phyloP scores from a whole-genome alignment of 129 eudicot species.

The Oenanthe sinensis region DNA sequence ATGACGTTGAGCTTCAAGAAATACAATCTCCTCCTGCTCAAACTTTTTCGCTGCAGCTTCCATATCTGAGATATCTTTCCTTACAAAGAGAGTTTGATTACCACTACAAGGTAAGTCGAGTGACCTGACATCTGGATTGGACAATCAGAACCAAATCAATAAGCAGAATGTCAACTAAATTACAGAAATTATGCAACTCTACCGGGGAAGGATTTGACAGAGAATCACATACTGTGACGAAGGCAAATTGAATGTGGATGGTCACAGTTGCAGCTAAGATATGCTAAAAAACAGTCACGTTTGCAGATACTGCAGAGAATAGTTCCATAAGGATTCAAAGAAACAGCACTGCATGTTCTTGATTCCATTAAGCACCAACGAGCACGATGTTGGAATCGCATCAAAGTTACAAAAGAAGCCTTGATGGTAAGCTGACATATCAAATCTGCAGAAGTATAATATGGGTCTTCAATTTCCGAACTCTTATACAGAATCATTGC shows the following conservation, averaged over 20 bases:
- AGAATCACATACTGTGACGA: slow-evolving; percentile 66
- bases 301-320: slow-evolving; percentile 89
- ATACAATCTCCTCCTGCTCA: slow-evolving; percentile 56
- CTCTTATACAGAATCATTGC: slow-evolving; percentile 57
- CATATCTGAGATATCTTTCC: slow-evolving; percentile 62
- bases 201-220: background rate
- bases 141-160: slow-evolving; percentile 7
- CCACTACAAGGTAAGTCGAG: slow-evolving; percentile 67
- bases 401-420: slow-evolving; percentile 62
- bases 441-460: slow-evolving; percentile 35
- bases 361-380: slow-evolving; percentile 70
- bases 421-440: slow-evolving; percentile 39
- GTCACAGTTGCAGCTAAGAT: slow-evolving; percentile 69
- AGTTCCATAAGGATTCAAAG: slow-evolving; percentile 61
- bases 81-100: slow-evolving; percentile 39
- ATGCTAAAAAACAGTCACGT: slow-evolving; percentile 83
- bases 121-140: slow-evolving; percentile 41
- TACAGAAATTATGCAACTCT: background rate
- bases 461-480: slow-evolving; percentile 38
- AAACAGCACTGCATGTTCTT: slow-evolving; percentile 39
- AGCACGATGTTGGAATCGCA: slow-evolving; percentile 73
- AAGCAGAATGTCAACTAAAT: slow-evolving; percentile 1
- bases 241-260: slow-evolving; percentile 77
- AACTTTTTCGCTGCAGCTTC: slow-evolving; percentile 72
- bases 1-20: slow-evolving; percentile 37